Evolutionary conservation across 164 flowering plant species (phyloP), one percentile per base, ranked within the genome.

Genomic region (Chimonanthus salicifolius): DNA sequence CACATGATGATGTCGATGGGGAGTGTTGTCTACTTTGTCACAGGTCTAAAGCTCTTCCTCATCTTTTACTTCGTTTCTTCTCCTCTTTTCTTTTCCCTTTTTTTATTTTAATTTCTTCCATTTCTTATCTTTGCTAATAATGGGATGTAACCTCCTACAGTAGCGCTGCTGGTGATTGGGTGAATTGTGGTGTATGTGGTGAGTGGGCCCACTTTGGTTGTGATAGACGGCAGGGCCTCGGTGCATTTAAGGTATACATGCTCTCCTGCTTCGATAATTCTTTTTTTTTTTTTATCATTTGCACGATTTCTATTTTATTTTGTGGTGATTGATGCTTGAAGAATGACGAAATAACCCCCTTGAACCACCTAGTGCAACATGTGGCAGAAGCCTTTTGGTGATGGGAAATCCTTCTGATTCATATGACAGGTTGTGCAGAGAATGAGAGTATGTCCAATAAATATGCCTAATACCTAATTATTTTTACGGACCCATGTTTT

Each of bases 141-240:
- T 10, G 51, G 47, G 47, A 7, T 6, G 6, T 18, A 3, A 50
- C 7, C 46, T 20, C 62, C 33, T 68, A 49, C 97, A 95, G 99
- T 92, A 90, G 98, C 21, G 98, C 99, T 67, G 95, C 97, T 8
- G 99, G 99, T 46, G 99, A 96, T 71, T 96, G 99, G 99, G 99
- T 96, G 71, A 96, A 96, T 79, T 96, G 99, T 76, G 97, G 99
- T 21, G 83, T 87, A 46, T 96, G 99, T 62, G 99, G 97, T 0
- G 98, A 96, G 82, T 96, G 99, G 99, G 99, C 99, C 0, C 99
- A 96, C 78, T 94, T 96, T 80, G 99, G 99, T 45, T 96, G 99
- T 60, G 99, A 93, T 74, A 85, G 94, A 83, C 80, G 98, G 84
- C 98, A 86, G 67, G 99, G 99, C 9, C 95, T 95, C 70, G 99